Base-by-base conservation (phyloP, 495 filamentous ascomycete species). In the Penicillium samsonianum region DNA sequence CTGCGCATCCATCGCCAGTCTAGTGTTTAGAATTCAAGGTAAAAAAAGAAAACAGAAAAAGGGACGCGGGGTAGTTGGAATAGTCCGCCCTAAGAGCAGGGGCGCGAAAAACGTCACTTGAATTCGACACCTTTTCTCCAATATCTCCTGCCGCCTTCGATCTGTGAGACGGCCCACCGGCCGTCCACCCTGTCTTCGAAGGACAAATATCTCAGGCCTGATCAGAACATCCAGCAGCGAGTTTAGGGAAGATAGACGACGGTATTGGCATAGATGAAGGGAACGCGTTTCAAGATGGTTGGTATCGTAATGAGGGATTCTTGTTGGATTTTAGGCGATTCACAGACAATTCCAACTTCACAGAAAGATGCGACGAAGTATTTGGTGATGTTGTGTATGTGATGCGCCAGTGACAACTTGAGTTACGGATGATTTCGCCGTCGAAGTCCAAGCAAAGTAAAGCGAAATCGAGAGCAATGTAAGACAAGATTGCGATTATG, bases 1-100 rank as follows among this genome's bases (percentile, higher is more conserved):
- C 72, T 87, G 85, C 33, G 84, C 79, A 77, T 88, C 85, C 85
- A 88, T 88, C 22, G 61, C 73, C 65, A 42, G 42, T 50, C 23
- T 5, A 14, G 19, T 56, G n/a, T 43, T 31, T 2, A 10, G 10
- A 8, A 30, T 7, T 42, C 8, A 31, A 26, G n/a, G 3, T 16
- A 26, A 49, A 58, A 23, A 55, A 28, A 58, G 30, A 60, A 48
- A 44, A 12, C 23, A 59, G 35, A 46, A 42, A 45, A 19, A 16
- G 30, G 14, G 11, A 26, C 30, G 42, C 4, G 23, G 41, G 42
- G 37, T 41, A 48, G 25, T 35, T n/a, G 47, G n/a, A 45, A 37
- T 17, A 37, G 23, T 31, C 25, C 28, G n/a, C 22, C 38, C 38
- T 28, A 33, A 53, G 37, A 42, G 37, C 35, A 41, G 20, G 20